Evolutionary conservation across 192 early-diverging fungal species (phyloP).

Genomic region (Backusella parvicylindrica): DNA sequence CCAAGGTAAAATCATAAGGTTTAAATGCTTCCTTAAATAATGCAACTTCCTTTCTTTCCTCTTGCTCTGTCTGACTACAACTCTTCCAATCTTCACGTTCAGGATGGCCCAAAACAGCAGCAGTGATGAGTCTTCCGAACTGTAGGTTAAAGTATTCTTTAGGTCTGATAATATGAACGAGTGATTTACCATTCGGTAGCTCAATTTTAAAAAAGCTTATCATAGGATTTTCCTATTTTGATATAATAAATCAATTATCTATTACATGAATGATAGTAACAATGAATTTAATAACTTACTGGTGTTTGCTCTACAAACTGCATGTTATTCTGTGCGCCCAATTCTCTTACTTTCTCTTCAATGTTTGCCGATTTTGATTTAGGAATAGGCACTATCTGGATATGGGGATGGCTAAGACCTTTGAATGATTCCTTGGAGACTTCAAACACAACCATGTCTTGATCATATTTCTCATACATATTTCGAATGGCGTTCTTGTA

Average conservation of each 20-base stretch:
- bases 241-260: background rate
- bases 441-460: constrained; percentile 74
- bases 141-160: constrained; percentile 65
- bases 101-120: constrained; percentile 59
- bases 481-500: constrained; percentile 50
- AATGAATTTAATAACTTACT: constrained; percentile 20
- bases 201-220: constrained; percentile 54
- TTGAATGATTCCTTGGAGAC: constrained; percentile 52
- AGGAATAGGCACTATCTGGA: constrained; percentile 68
- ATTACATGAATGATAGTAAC: no score
- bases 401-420: constrained; percentile 56
- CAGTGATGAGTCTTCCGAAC: constrained; percentile 69
- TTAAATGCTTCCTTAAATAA: constrained; percentile 42
- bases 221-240: constrained; percentile 14
- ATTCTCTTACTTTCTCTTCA: constrained; percentile 36
- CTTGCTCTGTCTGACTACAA: constrained; percentile 61
- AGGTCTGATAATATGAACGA: constrained; percentile 43
- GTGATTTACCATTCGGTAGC: constrained; percentile 41
- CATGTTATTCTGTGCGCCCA: constrained; percentile 38
- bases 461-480: constrained; percentile 53
- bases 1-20: constrained; percentile 41
- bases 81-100: constrained; percentile 80
- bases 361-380: constrained; percentile 35
- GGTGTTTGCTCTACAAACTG: constrained; percentile 31
- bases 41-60: constrained; percentile 49